Evolutionary conservation across 2,329 filamentous ascomycete species (phyloP).

Genomic region (Diatrype stigma): DNA sequence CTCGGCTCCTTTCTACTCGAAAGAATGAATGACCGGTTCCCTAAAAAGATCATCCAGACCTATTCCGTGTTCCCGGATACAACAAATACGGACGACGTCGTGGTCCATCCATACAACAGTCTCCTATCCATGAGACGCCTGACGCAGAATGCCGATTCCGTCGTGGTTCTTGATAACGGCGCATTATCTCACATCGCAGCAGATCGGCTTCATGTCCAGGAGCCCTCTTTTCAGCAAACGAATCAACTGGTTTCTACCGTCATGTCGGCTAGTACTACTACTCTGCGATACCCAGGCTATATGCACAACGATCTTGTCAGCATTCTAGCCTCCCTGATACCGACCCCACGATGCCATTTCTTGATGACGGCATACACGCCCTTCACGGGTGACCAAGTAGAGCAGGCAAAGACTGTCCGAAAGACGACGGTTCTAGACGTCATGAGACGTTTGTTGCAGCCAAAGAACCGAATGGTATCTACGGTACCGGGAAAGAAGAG

Average conservation of each 20-base stretch:
- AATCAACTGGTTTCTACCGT: conserved; percentile 97
- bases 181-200: conserved; percentile 91
- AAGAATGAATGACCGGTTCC: conserved; percentile 92
- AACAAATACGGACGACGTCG: conserved; percentile 79
- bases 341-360: conserved; percentile 95
- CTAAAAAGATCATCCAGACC: conserved; percentile 98
- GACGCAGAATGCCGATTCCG: conserved; percentile 94
- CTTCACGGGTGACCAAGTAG: conserved; percentile 93
- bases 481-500: conserved; percentile 93
- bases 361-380: conserved; percentile 98
- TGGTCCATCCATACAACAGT: conserved; percentile 98
- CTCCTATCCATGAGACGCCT: conserved; percentile 84
- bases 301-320: conserved; percentile 99
- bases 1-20: conserved; percentile 92
- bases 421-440: conserved; percentile 98
- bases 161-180: conserved; percentile 95
- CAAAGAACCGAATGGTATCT: conserved; percentile 99
- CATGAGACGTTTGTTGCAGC: conserved; percentile 91
- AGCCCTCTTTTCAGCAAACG: conserved; percentile 94
- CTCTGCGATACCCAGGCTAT: conserved; percentile 93
- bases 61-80: conserved; percentile 98
- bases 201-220: conserved; percentile 88
- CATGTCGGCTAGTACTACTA: conserved; percentile 97
- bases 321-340: conserved; percentile 92
- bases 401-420: conserved; percentile 94